phyloP scores from a whole-genome alignment of 768 basidiomycete species.

The Astraeus odoratus region DNA sequence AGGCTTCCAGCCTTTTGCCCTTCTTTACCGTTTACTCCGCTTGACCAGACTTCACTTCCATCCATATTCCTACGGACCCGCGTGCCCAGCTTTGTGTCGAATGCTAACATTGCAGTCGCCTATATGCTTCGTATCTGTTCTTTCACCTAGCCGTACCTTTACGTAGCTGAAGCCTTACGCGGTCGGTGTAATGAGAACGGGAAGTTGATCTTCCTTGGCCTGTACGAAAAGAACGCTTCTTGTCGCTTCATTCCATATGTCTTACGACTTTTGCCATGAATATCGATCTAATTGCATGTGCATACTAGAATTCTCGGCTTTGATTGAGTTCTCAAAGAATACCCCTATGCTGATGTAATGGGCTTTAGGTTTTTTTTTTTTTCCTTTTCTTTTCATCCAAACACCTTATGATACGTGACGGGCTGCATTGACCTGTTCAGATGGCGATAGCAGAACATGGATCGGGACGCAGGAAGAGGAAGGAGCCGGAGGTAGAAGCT shows the following conservation, averaged over 20 bases:
- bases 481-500: constrained; percentile 40
- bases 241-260: constrained; percentile 6
- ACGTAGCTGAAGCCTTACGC: constrained; percentile 3
- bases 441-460: constrained; percentile 30
- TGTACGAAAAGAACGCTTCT: constrained; percentile 5
- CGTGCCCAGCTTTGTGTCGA: constrained; percentile 13
- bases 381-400: too few species aligned
- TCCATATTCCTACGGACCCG: constrained; percentile 17
- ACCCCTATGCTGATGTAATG: constrained; percentile 1
- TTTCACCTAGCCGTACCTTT: constrained; percentile 1
- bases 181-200: constrained; percentile 17
- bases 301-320: too few species aligned
- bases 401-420: too few species aligned
- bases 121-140: constrained; percentile 10
- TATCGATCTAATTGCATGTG: background rate
- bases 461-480: constrained; percentile 50
- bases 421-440: too few species aligned
- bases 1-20: constrained; percentile 13
- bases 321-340: too few species aligned
- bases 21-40: constrained; percentile 11
- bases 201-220: constrained; percentile 34
- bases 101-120: constrained; percentile 21
- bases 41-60: constrained; percentile 10
- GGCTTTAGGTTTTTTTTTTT: background rate
- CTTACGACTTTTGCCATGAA: constrained; percentile 3